Base-by-base conservation (phyloP, 768 basidiomycete genomes). In the Tylopilus cervinicoccineus region DNA sequence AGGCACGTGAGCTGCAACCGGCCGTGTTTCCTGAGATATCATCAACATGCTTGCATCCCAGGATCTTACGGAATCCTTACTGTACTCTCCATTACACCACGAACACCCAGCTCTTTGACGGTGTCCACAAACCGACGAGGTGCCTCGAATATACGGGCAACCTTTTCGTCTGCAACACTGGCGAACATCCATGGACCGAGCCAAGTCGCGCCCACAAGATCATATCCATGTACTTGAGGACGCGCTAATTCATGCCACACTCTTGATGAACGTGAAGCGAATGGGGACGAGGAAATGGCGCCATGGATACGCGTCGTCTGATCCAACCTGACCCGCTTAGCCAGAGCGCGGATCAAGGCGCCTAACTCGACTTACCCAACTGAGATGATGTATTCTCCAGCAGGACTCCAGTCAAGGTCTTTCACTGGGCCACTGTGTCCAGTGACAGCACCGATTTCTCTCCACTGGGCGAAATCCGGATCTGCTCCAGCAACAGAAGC, bases 161-260 rank as follows among this genome's bases (percentile, higher is more conserved):
- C 93, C 67, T 98, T 98, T 68, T 99, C 96, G 59, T 99, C 96
- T 10, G 93, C 93, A 38, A 93, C 84, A 56, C 90, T 94, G 17
- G 84, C 86, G 62, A 97, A 95, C 26, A 79, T 82, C 38, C 93
- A 71, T 0, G 86, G 72, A 49, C 78, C 76, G 38, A 95, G 75
- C 65, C 92, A 94, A 3, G 78, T 79, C 6, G 81, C 84, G 46
- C 84, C 86, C 16, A 94, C 73, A 31, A 98, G 71, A 60, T 97
- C 93, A 65, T 98, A 97, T 7, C 96, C 96, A 69, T 99, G 96
- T 16, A 97, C 84, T 67, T 99, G 96, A 17, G 96, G 96, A 4
- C 96, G 83, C 23, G 80, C 80, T 23, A 98, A 72, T 63, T 99
- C 96, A 58, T 88, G 86, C 93, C 93, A 95, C 9, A 71, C 67